phyloP scores from a whole-genome alignment of 202 grass and related monocot genomes.

The Elaeis oleifera region DNA sequence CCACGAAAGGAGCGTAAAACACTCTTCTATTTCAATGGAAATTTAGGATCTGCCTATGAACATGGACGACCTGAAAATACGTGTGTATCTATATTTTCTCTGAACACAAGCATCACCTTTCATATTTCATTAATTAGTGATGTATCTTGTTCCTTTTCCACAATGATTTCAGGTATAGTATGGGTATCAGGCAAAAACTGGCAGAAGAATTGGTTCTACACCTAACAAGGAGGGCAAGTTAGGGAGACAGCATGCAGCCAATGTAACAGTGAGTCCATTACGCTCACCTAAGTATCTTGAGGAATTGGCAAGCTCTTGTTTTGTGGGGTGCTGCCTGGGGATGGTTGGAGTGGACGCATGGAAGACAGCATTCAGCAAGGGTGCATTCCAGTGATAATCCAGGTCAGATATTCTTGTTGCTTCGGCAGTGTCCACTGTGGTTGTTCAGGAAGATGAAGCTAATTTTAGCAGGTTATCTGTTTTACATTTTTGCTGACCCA shows the following conservation, averaged over 20 bases:
- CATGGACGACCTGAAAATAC: conserved; percentile 66
- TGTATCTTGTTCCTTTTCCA: neutral
- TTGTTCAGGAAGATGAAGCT: neutral
- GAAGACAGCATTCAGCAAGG: conserved; percentile 90
- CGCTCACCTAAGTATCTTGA: conserved; percentile 62
- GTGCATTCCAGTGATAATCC: conserved; percentile 97
- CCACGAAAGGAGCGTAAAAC: conserved; percentile 55
- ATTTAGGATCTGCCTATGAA: conserved; percentile 81
- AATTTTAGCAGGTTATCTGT: too few relatives aligned
- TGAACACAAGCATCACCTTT: neutral
- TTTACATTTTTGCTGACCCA: too few relatives aligned
- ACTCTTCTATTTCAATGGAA: conserved; percentile 96
- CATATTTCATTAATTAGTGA: conserved; percentile 1
- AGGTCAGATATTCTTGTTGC: conserved; percentile 29
- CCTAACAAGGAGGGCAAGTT: conserved; percentile 72
- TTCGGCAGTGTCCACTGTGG: neutral
- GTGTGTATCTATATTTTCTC: conserved; percentile 36
- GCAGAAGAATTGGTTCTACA: conserved; percentile 70
- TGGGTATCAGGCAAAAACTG: conserved; percentile 87
- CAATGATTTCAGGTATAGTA: conserved; percentile 67
- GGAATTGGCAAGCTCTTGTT: conserved; percentile 81
- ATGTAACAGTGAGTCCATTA: conserved; percentile 61
- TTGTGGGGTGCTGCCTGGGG: conserved; percentile 85
- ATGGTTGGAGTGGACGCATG: conserved; percentile 97
- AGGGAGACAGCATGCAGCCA: conserved; percentile 51